Conservation (phyloP, 1,284 basidiomycete species). For the Ceratobasidium sp. region DNA sequence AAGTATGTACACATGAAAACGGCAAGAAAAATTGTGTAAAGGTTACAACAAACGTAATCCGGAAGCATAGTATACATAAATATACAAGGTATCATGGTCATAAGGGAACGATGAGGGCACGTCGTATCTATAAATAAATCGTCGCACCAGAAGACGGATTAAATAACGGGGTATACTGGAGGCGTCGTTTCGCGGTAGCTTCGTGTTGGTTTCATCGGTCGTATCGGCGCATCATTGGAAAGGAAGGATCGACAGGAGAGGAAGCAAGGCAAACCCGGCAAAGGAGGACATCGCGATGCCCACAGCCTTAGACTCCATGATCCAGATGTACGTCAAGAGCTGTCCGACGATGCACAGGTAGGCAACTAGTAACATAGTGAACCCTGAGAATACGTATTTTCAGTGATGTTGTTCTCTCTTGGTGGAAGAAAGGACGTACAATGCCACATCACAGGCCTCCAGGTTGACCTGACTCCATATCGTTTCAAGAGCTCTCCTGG, state of each 20-base stretch:
- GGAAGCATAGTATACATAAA: too few relatives aligned
- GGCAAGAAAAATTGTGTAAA: too few relatives aligned
- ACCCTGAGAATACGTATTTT: not conserved
- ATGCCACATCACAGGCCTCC: constrained; percentile 1
- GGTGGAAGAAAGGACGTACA: constrained; percentile 2
- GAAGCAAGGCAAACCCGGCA: not conserved
- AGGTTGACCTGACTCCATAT: not conserved
- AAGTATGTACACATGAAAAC: too few relatives aligned
- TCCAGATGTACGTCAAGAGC: constrained; percentile 13
- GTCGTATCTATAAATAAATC: too few relatives aligned
- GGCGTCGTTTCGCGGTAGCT: too few relatives aligned
- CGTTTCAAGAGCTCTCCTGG: not conserved
- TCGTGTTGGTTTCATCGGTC: too few relatives aligned
- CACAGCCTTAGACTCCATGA: constrained; percentile 8
- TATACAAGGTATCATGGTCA: too few relatives aligned
- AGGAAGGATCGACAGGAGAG: constrained; percentile 12
- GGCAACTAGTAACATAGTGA: not conserved
- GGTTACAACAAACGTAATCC: too few relatives aligned
- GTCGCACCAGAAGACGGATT: too few relatives aligned
- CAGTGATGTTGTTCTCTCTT: not conserved
- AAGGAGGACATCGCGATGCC: constrained; percentile 10
- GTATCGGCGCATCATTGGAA: not conserved
- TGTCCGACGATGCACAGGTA: constrained; percentile 16
- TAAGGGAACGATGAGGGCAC: too few relatives aligned
- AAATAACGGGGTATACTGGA: too few relatives aligned